A percentile compares a stretch with the other conserved stretches of the same genome.
Conservation (phyloP, 1,284 basidiomycete species). For the Ganoderma resinaceum region DNA sequence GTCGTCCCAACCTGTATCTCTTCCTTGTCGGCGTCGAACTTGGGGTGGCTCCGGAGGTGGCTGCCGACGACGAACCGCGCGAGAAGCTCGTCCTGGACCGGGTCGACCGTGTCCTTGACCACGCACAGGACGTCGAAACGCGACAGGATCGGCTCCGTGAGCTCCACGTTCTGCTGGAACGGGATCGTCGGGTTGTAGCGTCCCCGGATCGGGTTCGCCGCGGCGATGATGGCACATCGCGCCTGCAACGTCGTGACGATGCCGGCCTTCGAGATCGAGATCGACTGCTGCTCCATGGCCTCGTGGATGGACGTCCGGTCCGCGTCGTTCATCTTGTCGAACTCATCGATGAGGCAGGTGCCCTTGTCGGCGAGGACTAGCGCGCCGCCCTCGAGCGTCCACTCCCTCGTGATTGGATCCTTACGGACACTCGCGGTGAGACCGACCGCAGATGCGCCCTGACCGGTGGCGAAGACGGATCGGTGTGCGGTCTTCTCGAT, state of each 20-base stretch:
- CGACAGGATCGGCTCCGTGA: conserved; percentile 99
- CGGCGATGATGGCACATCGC: conserved; percentile 96
- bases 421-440: conserved; percentile 98
- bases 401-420: conserved; percentile 96
- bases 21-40: conserved; percentile 83
- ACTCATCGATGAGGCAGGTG: conserved; percentile 99
- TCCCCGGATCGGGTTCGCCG: conserved; percentile 96
- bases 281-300: conserved; percentile 99
- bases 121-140: conserved; percentile 99
- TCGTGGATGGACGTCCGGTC: conserved; percentile 99
- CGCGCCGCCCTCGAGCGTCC: conserved; percentile 98
- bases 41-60: conserved; percentile 93
- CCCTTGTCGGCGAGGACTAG: conserved; percentile 98
- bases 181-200: conserved; percentile 98
- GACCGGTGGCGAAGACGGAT: conserved; percentile 98
- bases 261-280: conserved; percentile 98
- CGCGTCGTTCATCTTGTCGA: conserved; percentile 99
- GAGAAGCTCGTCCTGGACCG: conserved; percentile 95
- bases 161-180: conserved; percentile 98
- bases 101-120: conserved; percentile 97
- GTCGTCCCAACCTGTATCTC: conserved; percentile 92
- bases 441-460: conserved; percentile 98
- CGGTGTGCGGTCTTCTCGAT: conserved; percentile 98
- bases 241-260: conserved; percentile 98
- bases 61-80: conserved; percentile 98